phyloP scores from a whole-genome alignment of 148 eudicot genomes.

The Rheum nobile region DNA sequence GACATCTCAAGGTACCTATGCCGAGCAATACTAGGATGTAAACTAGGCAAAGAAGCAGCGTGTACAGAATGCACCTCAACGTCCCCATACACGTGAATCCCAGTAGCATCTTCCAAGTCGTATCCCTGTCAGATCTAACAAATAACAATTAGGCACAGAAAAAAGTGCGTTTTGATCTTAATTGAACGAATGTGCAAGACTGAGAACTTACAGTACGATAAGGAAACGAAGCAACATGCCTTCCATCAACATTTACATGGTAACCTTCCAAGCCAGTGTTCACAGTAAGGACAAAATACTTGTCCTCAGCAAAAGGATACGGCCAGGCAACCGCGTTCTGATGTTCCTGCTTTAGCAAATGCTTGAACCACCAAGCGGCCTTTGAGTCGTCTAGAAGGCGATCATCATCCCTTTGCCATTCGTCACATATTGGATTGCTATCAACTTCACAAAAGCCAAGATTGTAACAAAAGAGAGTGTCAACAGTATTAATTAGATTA shows the following conservation, averaged over 20 bases:
- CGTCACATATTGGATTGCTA: constrained; percentile 67
- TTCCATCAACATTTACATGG: constrained; percentile 25
- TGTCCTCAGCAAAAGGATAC: constrained; percentile 61
- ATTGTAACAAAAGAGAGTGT: neutral
- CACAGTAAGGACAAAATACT: constrained; percentile 64
- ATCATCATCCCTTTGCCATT: constrained; percentile 50
- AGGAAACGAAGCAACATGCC: constrained; percentile 8
- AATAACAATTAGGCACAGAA: neutral
- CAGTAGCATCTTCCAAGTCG: constrained; percentile 11
- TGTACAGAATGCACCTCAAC: constrained; percentile 6
- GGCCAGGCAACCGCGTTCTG: constrained; percentile 49
- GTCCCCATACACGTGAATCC: constrained; percentile 2
- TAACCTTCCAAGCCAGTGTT: constrained; percentile 71
- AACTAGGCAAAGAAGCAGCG: constrained; percentile 7
- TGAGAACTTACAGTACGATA: constrained; percentile 13
- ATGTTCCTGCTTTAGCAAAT: constrained; percentile 21
- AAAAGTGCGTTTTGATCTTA: neutral
- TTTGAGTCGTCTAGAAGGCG: constrained; percentile 35
- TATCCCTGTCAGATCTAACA: constrained; percentile 11
- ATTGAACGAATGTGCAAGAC: neutral
- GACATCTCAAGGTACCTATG: constrained; percentile 11
- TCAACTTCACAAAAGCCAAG: constrained; percentile 29
- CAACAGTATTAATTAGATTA: neutral
- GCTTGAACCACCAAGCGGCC: constrained; percentile 49
- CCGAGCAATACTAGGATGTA: constrained; percentile 9